Percentiles rank a stretch among this genome's conserved stretches.
These are phyloP conservation scores for Aspergillus sclerotiicarbonarius DNA, from an alignment of 495 filamentous ascomycete genomes.

Conservation along the genomic window DNA sequence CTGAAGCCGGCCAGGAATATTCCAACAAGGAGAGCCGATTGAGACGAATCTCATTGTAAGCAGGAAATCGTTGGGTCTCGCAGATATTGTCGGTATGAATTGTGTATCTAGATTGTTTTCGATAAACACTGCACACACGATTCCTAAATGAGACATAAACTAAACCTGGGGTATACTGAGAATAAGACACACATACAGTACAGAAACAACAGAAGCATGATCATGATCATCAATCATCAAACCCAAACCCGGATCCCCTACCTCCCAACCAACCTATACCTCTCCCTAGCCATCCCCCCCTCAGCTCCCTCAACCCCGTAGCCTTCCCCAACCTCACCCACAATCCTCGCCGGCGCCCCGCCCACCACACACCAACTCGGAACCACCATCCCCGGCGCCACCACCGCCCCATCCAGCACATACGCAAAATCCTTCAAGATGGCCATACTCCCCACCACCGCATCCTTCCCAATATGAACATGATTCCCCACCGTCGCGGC, in stretches of 20 bases:
- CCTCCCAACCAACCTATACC: conserved; percentile 43
- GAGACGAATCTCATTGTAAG: conserved; percentile 24
- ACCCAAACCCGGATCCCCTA: conserved; percentile 13
- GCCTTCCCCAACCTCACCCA: conserved; percentile 84
- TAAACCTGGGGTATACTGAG: conserved; percentile 22
- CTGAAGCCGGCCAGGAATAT: conserved; percentile 61
- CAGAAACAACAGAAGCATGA: background rate
- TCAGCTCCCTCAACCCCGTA: conserved; percentile 56
- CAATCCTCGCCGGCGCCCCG: conserved; percentile 74
- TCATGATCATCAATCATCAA: background rate
- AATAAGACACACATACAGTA: conserved; percentile 15
- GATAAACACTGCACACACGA: background rate
- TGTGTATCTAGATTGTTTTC: background rate
- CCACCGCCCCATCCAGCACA: conserved; percentile 76
- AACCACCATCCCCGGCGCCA: conserved; percentile 87
- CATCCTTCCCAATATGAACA: conserved; percentile 74
- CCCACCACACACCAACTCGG: conserved; percentile 84
- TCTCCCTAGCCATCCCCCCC: conserved; percentile 47
- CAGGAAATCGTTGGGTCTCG: background rate
- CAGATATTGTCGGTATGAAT: background rate
- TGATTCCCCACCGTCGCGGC: conserved; percentile 77
- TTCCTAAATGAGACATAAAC: conserved; percentile 7
- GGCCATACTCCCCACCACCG: conserved; percentile 75
- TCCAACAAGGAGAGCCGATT: conserved; percentile 60
- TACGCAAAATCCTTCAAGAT: conserved; percentile 89